phyloP scores from a whole-genome alignment of 2,329 filamentous ascomycete species.

The Cercospora sp. region DNA sequence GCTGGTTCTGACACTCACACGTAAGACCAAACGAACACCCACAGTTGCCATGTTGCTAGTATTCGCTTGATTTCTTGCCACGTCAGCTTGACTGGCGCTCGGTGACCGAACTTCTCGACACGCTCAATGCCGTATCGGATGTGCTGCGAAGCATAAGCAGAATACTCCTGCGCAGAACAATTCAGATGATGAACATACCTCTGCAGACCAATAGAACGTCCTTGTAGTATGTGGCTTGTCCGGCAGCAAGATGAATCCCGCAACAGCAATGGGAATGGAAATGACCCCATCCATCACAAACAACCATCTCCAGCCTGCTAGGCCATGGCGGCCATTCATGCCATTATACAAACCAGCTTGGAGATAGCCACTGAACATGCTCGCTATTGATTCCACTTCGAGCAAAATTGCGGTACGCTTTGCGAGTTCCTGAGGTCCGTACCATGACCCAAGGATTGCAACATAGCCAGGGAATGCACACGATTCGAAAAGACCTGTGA shows the following conservation, averaged over 20 bases:
- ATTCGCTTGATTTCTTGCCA: constrained; percentile 17
- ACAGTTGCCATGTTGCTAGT: constrained; percentile 19
- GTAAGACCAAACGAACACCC: constrained; percentile 22
- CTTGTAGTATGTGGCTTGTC: constrained; percentile 22
- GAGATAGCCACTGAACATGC: constrained; percentile 25
- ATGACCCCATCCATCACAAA: constrained; percentile 26
- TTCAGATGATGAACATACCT: neutral
- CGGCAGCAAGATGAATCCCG: constrained; percentile 22
- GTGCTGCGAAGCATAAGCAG: constrained; percentile 11
- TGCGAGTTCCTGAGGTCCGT: constrained; percentile 21
- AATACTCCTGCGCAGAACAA: neutral
- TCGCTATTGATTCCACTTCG: constrained; percentile 18
- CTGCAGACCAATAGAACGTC: constrained; percentile 18
- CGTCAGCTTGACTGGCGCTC: constrained; percentile 18
- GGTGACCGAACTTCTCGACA: constrained; percentile 19
- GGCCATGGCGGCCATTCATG: constrained; percentile 20
- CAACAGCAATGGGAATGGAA: constrained; percentile 20
- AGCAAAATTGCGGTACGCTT: constrained; percentile 24
- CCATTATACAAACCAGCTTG: constrained; percentile 24
- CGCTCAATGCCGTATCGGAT: constrained; percentile 20
- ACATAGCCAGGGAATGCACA: constrained; percentile 21
- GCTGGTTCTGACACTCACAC: too few species aligned
- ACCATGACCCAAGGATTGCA: constrained; percentile 19
- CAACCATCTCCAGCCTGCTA: constrained; percentile 26
- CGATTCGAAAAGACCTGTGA: constrained; percentile 19